Evolutionary conservation across 2,329 filamentous ascomycete genomes (phyloP), one percentile per base, ranked within the genome.

Genomic region (Pseudocercospora cruenta): DNA sequence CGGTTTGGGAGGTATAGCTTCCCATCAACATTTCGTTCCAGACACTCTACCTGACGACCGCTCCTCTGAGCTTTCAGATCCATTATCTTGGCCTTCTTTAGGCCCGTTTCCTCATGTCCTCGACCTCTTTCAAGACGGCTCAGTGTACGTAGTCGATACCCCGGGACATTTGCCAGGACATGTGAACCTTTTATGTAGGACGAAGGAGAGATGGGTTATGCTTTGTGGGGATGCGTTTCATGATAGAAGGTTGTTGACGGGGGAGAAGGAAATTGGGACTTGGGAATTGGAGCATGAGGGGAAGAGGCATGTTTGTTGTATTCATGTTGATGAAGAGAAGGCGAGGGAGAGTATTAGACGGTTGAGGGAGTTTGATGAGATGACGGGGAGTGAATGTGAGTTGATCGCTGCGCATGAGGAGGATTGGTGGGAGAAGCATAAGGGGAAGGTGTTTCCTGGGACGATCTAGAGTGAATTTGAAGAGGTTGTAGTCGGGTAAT

Each of bases 221-320:
- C 79, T 87, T 0, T 82, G 80, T 7, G 85, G 84, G 0, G 85
- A 87, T 70, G 82, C 82, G 33, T 87, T 82, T 66, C 85, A 87
- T 69, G 84, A 87, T 71, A 75, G 75, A 0, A 72, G 85, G 45
- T 79, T 87, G 2, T 72, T 87, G 72, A 81, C 75, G 0, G 83
- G 84, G 0, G 84, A 86, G 71, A 84, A 80, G 68, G 81, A 77
- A 0, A 84, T 87, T 60, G 85, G 84, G 1, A 73, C 81, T 61
- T 87, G 83, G 74, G 77, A 81, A 55, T 81, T 84, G 68, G 79
- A 78, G 2, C 75, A 83, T 55, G 22, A 55, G 51, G 51, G 51
- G 1, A 1, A 6, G 24, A 55, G 2, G 14, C 24, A 31, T 31
- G 22, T 55, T 26, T 55, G 51, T 55, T 85, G 84, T 69, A 84